A percentile compares a stretch with the other conserved stretches of the same genome.
Conservation (phyloP, 1,284 basidiomycete genomes). For the Coniferiporia sulphurascens region DNA sequence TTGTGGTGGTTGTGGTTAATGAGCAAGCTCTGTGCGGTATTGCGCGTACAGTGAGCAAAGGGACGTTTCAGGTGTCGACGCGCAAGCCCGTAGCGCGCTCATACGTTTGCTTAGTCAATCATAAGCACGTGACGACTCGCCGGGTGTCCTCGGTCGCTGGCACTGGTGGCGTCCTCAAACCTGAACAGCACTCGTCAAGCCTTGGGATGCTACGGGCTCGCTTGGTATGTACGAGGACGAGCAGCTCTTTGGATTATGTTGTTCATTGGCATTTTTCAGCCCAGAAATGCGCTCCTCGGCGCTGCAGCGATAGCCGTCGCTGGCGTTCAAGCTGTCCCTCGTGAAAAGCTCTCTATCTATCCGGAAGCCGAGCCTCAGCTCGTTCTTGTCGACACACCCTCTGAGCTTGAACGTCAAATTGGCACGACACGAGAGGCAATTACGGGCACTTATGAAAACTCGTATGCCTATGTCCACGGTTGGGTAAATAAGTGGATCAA, state of each 20-base stretch:
- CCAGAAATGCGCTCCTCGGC: slow-evolving; percentile 10
- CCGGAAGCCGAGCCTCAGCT: slow-evolving; percentile 53
- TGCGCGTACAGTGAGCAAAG: neutral
- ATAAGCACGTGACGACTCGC: neutral
- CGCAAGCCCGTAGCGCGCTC: slow-evolving; percentile 1
- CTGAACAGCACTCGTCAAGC: neutral
- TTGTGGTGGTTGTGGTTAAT: neutral
- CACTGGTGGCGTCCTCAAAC: neutral
- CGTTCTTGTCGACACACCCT: slow-evolving; percentile 66
- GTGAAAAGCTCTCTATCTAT: slow-evolving; percentile 69
- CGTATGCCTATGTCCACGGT: slow-evolving; percentile 60
- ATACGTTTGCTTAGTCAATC: neutral
- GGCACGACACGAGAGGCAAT: slow-evolving; percentile 57
- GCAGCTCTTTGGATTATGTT: neutral
- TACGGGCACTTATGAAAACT: slow-evolving; percentile 48
- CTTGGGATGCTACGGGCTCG: slow-evolving; percentile 14
- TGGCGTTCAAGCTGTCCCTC: neutral
- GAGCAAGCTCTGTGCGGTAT: neutral
- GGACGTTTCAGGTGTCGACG: neutral
- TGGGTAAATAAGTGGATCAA: slow-evolving; percentile 77
- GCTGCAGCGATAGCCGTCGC: slow-evolving; percentile 7
- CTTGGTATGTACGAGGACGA: slow-evolving; percentile 3
- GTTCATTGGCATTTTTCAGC: neutral
- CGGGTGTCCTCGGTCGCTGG: neutral
- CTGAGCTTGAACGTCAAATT: slow-evolving; percentile 69